phyloP scores from a whole-genome alignment of 148 eudicot genomes.

The Rhododendron vialii region DNA sequence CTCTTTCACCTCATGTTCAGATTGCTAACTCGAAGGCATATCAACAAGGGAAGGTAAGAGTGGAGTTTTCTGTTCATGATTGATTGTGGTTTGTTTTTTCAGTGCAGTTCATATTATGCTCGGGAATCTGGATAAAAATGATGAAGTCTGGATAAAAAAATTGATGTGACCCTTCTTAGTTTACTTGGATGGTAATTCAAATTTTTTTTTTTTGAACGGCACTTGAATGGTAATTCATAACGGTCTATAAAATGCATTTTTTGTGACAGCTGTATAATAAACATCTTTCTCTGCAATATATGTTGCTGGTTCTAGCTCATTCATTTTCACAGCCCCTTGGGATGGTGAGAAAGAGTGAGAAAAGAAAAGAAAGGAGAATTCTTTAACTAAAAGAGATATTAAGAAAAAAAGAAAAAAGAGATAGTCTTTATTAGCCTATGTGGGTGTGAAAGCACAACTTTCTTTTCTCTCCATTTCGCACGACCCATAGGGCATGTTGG shows the following conservation, averaged over 20 bases:
- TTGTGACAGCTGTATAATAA: background rate
- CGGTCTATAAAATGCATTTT: background rate
- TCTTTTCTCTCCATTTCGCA: background rate
- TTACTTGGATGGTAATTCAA: background rate
- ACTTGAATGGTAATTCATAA: background rate
- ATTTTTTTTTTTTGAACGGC: too few relatives aligned
- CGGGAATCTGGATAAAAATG: background rate
- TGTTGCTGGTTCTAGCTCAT: background rate
- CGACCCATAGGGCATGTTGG: background rate
- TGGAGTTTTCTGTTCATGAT: background rate
- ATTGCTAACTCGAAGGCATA: slow-evolving; percentile 76
- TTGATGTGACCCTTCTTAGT: background rate
- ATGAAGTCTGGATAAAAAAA: background rate
- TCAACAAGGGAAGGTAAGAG: slow-evolving; percentile 71
- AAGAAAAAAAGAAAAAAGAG: background rate
- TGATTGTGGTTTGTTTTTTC: background rate
- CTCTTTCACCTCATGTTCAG: slow-evolving; percentile 63
- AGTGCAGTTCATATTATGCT: background rate
- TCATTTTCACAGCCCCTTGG: background rate
- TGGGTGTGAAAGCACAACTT: background rate
- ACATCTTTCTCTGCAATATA: background rate
- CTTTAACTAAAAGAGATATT: background rate
- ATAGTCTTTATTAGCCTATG: background rate
- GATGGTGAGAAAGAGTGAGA: background rate
- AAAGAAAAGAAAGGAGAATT: background rate